A percentile compares a stretch with the other conserved stretches of the same genome.
phyloP scores from a whole-genome alignment of 495 filamentous ascomycete genomes.

The Choiromyces venosus region DNA sequence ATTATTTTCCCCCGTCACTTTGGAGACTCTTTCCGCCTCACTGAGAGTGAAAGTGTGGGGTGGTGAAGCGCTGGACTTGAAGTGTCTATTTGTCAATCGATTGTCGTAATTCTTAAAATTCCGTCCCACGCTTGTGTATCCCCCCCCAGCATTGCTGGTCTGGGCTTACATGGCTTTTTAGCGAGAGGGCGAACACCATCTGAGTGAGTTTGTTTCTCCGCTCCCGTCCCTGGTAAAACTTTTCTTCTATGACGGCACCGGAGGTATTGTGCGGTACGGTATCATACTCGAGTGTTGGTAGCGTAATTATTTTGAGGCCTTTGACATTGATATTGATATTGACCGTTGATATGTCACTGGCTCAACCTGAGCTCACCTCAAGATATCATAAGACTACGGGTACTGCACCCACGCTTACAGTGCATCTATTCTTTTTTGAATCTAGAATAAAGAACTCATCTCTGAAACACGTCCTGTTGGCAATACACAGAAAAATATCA shows the following conservation, averaged over 20 bases:
- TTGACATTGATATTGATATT: background rate
- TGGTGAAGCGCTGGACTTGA: background rate
- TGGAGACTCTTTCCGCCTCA: background rate
- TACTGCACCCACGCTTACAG: background rate
- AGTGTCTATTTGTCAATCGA: background rate
- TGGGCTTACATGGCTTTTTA: background rate
- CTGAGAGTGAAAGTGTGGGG: background rate
- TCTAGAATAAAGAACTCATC: background rate
- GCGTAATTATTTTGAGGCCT: background rate
- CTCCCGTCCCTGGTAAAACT: background rate
- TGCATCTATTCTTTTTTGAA: background rate
- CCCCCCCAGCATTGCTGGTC: background rate
- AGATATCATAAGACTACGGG: background rate
- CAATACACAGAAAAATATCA: background rate
- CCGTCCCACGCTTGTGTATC: background rate
- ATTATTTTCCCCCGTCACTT: background rate
- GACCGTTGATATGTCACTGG: background rate
- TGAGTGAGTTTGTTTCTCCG: background rate
- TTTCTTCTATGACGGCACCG: background rate
- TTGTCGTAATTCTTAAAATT: background rate
- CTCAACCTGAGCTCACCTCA: background rate
- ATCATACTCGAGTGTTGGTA: background rate
- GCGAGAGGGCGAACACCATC: background rate
- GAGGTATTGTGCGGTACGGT: background rate
- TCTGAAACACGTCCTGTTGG: background rate